Evolutionary conservation across 2,329 filamentous ascomycete species (phyloP).

Genomic region (Cladobotryum protrusum): DNA sequence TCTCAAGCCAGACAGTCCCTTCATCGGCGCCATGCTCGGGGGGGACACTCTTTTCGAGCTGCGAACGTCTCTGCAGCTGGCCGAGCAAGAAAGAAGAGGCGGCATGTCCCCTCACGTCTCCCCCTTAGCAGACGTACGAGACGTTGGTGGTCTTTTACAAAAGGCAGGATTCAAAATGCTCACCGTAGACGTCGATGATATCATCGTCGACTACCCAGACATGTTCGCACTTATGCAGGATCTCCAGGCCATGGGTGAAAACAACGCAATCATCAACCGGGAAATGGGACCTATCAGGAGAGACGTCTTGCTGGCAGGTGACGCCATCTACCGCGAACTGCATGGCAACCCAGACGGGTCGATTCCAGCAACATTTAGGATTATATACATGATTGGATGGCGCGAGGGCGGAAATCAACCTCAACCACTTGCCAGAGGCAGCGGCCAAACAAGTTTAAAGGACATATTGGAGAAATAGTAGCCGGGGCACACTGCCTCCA

Average conservation of each 20-base stretch:
- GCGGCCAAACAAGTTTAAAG: constrained; percentile 80
- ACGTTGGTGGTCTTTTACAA: constrained; percentile 81
- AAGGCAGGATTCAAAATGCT: constrained; percentile 90
- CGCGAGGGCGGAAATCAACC: constrained; percentile 75
- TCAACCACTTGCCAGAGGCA: constrained; percentile 75
- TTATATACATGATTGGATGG: constrained; percentile 99
- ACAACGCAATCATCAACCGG: constrained; percentile 79
- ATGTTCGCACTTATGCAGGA: constrained; percentile 89
- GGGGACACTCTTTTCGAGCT: constrained; percentile 92
- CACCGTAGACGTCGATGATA: constrained; percentile 95
- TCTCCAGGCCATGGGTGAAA: constrained; percentile 93
- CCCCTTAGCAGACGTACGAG: constrained; percentile 83
- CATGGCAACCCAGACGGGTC: constrained; percentile 75
- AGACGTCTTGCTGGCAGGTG: constrained; percentile 80
- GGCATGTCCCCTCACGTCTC: constrained; percentile 88
- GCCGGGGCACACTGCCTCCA: no score
- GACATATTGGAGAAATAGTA: constrained; percentile 58
- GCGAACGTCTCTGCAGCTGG: constrained; percentile 85
- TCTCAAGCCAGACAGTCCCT: constrained; percentile 84
- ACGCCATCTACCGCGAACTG: constrained; percentile 81
- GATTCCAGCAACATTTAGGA: constrained; percentile 84
- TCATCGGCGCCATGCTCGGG: constrained; percentile 93
- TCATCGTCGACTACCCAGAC: constrained; percentile 89
- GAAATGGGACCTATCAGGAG: constrained; percentile 71
- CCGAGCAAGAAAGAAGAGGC: constrained; percentile 84